Base-by-base conservation (phyloP, 371 early-diverging fungal genomes). In the Dichotomocladium elegans region DNA sequence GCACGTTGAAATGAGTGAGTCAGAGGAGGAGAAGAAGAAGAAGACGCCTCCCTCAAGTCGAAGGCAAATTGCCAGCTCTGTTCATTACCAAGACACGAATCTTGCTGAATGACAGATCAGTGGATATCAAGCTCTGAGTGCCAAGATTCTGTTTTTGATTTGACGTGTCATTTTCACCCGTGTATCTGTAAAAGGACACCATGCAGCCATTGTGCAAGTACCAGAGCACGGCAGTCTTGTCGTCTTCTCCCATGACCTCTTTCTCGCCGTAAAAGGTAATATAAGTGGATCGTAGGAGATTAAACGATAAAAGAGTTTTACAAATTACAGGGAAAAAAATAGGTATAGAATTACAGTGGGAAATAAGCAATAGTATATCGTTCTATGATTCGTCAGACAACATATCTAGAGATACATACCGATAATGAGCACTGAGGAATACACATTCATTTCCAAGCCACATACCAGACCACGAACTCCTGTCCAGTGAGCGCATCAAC, bases 401-500 rank as follows among this genome's bases (percentile, higher is more conserved):
- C 8, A 33, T 33, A 10, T 33, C 8, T 33, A 10, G n/a, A 10
- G 10, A n/a, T n/a, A n/a, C 33, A 33, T n/a, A 9, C 33, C 33
- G 8, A 9, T 33, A 9, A 10, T n/a, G n/a, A 9, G 33, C 33
- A 33, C 33, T n/a, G 8, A 9, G 8, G 10, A 33, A 33, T 33
- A 33, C 33, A 33, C 33, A 33, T 10, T 33, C 14, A n/a, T 10
- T 33, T 33, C 14, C 10, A 33, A 37, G 8, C 9, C 31, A 51
- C 51, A 30, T 41, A 53, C 53, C 56, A 40, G 69, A 63, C 73
- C 73, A 72, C 11, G 62, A 41, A 34, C 55, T 72, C 26, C 61
- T 50, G 12, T 60, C 37, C 27, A 72, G 52, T 19, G 64, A 60
- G 12, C 69, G 63, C 58, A 72, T 57, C n/a, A 72, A 42, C 12